phyloP scores from a whole-genome alignment of 176 grass and related monocot genomes.

The Carex pumila region DNA sequence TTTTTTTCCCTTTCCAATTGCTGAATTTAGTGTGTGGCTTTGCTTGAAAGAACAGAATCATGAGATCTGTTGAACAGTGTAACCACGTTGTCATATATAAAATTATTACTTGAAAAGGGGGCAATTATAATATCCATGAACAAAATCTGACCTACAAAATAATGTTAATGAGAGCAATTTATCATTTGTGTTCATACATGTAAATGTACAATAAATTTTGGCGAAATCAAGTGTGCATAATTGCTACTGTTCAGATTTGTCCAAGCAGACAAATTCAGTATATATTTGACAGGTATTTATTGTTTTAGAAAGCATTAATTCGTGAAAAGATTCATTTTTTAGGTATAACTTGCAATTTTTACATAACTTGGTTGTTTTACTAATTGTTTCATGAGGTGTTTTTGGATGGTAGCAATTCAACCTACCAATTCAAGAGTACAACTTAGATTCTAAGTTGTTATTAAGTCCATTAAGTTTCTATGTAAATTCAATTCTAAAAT shows the following conservation, averaged over 20 bases:
- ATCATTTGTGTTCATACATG: not conserved
- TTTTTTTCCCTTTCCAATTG: not conserved
- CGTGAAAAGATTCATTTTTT: not conserved
- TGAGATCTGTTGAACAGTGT: conserved; percentile 6
- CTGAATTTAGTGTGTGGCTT: not conserved
- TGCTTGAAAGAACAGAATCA: conserved; percentile 8
- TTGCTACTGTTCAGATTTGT: conserved; percentile 14
- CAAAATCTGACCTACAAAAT: not conserved
- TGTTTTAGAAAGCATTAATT: not conserved
- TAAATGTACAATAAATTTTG: not conserved
- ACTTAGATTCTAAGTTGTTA: no score
- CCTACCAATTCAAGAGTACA: no score
- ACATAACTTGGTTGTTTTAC: not conserved
- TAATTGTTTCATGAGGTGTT: not conserved
- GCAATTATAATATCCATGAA: not conserved
- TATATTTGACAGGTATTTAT: not conserved
- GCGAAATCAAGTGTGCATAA: not conserved
- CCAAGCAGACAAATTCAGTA: not conserved
- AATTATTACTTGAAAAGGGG: not conserved
- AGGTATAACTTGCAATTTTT: not conserved
- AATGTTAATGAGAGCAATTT: not conserved
- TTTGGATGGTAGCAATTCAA: no score
- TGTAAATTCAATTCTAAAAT: no score
- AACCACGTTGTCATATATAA: conserved; percentile 1
- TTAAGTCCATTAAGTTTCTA: no score